Evolutionary conservation across 2,329 filamentous ascomycete species (phyloP).

Genomic region (Trichoderma atroviride): DNA sequence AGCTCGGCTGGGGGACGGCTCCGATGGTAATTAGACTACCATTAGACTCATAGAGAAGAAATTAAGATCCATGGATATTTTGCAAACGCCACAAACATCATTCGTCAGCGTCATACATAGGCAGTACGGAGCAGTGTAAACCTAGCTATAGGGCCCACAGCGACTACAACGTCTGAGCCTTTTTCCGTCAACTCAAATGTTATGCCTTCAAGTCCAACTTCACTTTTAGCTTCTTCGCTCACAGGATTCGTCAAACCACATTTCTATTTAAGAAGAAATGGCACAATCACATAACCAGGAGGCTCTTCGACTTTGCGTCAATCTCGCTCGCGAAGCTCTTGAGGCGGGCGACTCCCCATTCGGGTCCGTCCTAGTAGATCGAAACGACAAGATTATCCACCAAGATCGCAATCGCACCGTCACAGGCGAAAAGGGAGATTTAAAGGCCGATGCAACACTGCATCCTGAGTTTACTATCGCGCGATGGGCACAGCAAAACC

Average conservation of each 20-base stretch:
- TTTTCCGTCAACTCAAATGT: background rate
- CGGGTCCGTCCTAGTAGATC: constrained; percentile 42
- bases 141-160: background rate
- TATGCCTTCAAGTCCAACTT: background rate
- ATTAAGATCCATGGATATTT: no score
- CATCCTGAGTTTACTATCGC: constrained; percentile 45
- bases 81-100: background rate
- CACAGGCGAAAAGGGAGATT: constrained; percentile 35
- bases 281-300: constrained; percentile 1
- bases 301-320: constrained; percentile 14
- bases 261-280: background rate
- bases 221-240: background rate
- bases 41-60: no score
- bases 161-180: background rate
- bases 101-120: background rate
- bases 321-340: constrained; percentile 40
- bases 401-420: constrained; percentile 41
- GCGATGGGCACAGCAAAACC: constrained; percentile 42
- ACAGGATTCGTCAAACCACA: background rate
- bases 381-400: constrained; percentile 34
- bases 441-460: constrained; percentile 38
- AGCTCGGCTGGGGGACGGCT: no score
- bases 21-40: no score
- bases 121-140: background rate
- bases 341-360: constrained; percentile 43